Base-by-base conservation (phyloP, 2,329 filamentous ascomycete species). In the Microcera coccophila region DNA sequence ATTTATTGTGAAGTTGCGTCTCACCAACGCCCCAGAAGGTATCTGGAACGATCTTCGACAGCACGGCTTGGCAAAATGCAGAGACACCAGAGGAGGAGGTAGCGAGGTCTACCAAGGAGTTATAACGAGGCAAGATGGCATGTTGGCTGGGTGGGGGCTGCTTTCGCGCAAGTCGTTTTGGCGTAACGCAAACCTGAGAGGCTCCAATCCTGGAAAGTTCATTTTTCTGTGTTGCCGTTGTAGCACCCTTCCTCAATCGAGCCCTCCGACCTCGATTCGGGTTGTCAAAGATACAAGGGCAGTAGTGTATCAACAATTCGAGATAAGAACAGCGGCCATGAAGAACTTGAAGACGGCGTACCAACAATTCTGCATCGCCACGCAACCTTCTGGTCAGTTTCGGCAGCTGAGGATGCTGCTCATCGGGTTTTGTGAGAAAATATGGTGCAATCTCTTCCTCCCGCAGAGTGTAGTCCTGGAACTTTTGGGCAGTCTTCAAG, bases 381-480 rank as follows among this genome's bases (percentile, higher is more conserved):
- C 87, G 78, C 16, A 97, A 73, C 47, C 87, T 69, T 60, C 79
- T 87, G 3, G 85, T 85, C 4, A 81, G 53, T 39, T 72, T 68
- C 2, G 60, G 58, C 1, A 54, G 38, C 10, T 35, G 41, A 22
- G 37, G 11, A 4, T 24, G 15, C 21, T 36, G 21, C 19, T 50
- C 38, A 32, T 53, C 43, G 31, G 45, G 4, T 35, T 54, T 56
- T 16, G 18, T 14, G 3, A 32, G 35, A 19, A 62, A 52, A 4
- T 46, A 65, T 11, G 56, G 53, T 8, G 60, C 50, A 15, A 96
- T 91, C 59, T 97, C 91, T 10, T 87, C 77, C 58, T 97, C 91
- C 15, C 91, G 82, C 10, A 89, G 63, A 0, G 85, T 90, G 60
- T 95, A 95, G 62, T 95, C 90, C 58, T 88, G 87, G 58, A 91